A percentile compares a stretch with the other conserved stretches of the same genome.
phyloP scores from a whole-genome alignment of 306 rosid genomes.

The Cyclanthera cordifolia region DNA sequence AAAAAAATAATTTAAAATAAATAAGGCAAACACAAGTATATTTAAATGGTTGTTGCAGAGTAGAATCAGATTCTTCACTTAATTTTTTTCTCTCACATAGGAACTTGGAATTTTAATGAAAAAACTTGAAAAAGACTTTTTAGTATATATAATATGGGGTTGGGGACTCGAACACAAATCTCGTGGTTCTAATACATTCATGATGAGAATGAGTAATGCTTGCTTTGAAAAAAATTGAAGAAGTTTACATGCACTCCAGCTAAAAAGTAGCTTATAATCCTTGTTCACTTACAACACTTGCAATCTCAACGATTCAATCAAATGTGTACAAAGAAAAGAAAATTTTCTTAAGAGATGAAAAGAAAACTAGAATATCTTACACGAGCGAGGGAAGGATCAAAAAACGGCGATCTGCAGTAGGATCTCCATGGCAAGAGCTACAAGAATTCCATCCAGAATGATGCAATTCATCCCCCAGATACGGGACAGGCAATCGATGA shows the following conservation, averaged over 20 bases:
- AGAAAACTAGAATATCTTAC: conserved; percentile 27
- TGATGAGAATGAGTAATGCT: no score
- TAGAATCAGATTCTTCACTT: background rate
- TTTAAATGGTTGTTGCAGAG: background rate
- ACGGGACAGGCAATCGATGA: conserved; percentile 51
- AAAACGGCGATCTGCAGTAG: conserved; percentile 50
- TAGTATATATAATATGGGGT: no score
- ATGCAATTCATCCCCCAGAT: conserved; percentile 77
- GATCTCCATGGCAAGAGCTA: conserved; percentile 92
- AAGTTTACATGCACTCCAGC: background rate
- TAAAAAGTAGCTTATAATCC: background rate
- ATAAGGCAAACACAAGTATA: no score
- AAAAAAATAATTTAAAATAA: no score
- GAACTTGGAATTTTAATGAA: background rate
- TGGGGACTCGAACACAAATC: no score
- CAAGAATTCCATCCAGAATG: conserved; percentile 93
- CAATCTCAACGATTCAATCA: background rate
- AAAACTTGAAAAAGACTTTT: no score
- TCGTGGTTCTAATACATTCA: no score
- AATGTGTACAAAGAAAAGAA: background rate
- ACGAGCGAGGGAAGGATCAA: conserved; percentile 57
- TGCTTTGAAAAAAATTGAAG: no score
- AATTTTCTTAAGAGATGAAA: background rate
- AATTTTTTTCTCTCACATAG: background rate
- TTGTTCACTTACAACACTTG: background rate